phyloP scores from a whole-genome alignment of 208 protist species.

The Herpetomonas tarakana region DNA sequence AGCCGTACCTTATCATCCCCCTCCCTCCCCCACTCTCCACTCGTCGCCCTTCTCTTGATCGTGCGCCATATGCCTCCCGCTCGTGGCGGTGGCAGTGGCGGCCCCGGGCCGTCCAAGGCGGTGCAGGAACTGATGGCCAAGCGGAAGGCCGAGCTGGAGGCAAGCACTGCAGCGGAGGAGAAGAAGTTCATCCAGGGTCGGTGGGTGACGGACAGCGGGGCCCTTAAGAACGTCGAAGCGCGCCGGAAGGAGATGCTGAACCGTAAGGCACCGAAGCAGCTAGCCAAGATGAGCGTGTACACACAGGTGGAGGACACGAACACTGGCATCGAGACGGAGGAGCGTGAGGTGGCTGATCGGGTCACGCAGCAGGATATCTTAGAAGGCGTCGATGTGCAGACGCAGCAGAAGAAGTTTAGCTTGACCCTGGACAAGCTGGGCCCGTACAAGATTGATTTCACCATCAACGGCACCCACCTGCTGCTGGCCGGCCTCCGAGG shows the following conservation, averaged over 20 bases:
- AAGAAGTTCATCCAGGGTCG: conserved; percentile 62
- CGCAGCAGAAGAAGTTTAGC: conserved; percentile 92
- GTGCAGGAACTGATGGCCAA: conserved; percentile 46
- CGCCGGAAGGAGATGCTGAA: conserved; percentile 47
- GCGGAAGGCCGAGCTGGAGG: conserved; percentile 53
- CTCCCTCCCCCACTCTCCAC: too few relatives aligned
- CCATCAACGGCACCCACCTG: conserved; percentile 91
- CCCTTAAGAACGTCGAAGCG: conserved; percentile 53
- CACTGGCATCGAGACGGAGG: conserved; percentile 75
- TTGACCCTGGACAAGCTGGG: conserved; percentile 92
- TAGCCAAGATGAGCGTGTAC: conserved; percentile 68
- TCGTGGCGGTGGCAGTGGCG: conserved; percentile 8
- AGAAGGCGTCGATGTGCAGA: conserved; percentile 90
- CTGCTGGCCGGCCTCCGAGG: conserved; percentile 94
- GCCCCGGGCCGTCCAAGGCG: conserved; percentile 41
- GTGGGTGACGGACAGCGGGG: conserved; percentile 74
- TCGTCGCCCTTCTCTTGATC: too few relatives aligned
- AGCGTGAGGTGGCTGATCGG: conserved; percentile 90
- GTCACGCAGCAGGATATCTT: conserved; percentile 92
- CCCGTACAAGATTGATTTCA: conserved; percentile 95
- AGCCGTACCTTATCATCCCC: too few relatives aligned
- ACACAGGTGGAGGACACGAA: conserved; percentile 55
- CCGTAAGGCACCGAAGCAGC: conserved; percentile 61
- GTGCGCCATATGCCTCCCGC: conserved; percentile 3
- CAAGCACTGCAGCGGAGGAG: conserved; percentile 33